A percentile compares a stretch with the other conserved stretches of the same genome.
phyloP scores from a whole-genome alignment of 1,284 basidiomycete species.

The Pseudozyma sp. region DNA sequence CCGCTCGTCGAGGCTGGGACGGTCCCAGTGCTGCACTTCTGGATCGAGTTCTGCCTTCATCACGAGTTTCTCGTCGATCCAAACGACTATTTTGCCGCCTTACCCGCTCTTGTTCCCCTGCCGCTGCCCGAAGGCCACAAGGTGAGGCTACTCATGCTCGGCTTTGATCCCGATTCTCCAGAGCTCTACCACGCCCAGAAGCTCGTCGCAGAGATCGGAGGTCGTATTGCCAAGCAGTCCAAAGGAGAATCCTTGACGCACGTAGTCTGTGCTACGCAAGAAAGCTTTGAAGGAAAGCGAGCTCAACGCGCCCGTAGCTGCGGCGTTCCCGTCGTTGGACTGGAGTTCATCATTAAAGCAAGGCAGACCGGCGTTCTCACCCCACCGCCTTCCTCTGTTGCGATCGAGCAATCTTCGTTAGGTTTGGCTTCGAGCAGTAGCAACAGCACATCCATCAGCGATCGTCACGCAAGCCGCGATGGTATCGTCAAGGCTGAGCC shows the following conservation, averaged over 20 bases:
- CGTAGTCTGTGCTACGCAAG: slow-evolving; percentile 39
- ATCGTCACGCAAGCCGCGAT: neutral
- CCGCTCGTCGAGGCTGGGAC: slow-evolving; percentile 8
- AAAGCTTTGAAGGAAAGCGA: slow-evolving; percentile 24
- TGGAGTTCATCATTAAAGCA: slow-evolving; percentile 38
- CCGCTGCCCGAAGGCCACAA: slow-evolving; percentile 32
- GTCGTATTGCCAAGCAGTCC: slow-evolving; percentile 31
- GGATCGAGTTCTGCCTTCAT: slow-evolving; percentile 60
- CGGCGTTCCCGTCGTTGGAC: slow-evolving; percentile 40
- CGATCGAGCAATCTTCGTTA: slow-evolving; percentile 12
- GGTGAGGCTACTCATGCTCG: slow-evolving; percentile 41
- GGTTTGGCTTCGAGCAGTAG: slow-evolving; percentile 8
- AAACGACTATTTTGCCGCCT: slow-evolving; percentile 37
- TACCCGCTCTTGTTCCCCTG: slow-evolving; percentile 32
- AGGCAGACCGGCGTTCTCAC: slow-evolving; percentile 23
- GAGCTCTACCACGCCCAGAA: slow-evolving; percentile 54
- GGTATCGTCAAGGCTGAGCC: neutral
- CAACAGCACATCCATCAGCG: neutral
- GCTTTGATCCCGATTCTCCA: slow-evolving; percentile 46
- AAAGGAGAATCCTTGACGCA: slow-evolving; percentile 44
- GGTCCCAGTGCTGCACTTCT: slow-evolving; percentile 54
- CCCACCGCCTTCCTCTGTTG: slow-evolving; percentile 19
- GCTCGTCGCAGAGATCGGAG: slow-evolving; percentile 47
- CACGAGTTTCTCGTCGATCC: slow-evolving; percentile 50
- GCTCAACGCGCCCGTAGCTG: slow-evolving; percentile 35